These are phyloP conservation scores for Xerocomus cyaneibrunnescens DNA, from an alignment of 1,284 basidiomycete species.

Conservation along the genomic window DNA sequence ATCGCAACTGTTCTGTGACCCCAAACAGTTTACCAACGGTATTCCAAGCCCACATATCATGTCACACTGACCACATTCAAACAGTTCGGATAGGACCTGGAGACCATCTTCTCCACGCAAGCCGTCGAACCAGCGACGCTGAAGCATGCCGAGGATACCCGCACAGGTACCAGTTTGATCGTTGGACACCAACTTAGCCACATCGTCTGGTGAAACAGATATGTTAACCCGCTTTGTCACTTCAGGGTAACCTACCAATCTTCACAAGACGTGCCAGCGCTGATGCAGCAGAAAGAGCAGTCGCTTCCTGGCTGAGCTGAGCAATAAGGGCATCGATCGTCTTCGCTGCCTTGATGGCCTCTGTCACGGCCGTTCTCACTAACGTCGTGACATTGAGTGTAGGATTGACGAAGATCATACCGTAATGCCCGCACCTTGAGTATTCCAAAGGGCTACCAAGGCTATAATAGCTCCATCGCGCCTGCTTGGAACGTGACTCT, in stretches of 20 bases:
- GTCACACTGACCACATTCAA: conserved; percentile 22
- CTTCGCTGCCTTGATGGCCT: conserved; percentile 15
- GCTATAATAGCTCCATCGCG: conserved; percentile 23
- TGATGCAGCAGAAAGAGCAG: conserved; percentile 22
- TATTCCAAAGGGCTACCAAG: conserved; percentile 16
- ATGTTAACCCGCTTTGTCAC: not conserved
- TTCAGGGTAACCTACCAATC: conserved; percentile 18
- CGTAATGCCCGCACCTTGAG: conserved; percentile 9
- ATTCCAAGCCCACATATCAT: not conserved
- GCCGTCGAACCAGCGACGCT: conserved; percentile 30
- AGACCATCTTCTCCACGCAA: conserved; percentile 30
- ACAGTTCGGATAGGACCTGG: conserved; percentile 16
- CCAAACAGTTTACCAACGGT: not conserved
- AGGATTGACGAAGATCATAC: not conserved
- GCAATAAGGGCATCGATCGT: conserved; percentile 22
- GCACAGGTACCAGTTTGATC: conserved; percentile 2
- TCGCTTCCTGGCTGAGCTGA: conserved; percentile 16
- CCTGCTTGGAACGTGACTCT: conserved; percentile 5
- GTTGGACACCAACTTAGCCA: conserved; percentile 15
- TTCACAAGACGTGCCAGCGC: conserved; percentile 18
- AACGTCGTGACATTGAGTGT: not conserved
- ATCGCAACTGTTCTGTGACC: conserved; percentile 16
- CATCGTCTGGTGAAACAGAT: conserved; percentile 12
- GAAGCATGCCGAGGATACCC: conserved; percentile 25
- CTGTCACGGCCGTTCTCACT: conserved; percentile 11